Evolutionary conservation across 208 protist genomes (phyloP).

Genomic region (Trypanosoma avium): DNA sequence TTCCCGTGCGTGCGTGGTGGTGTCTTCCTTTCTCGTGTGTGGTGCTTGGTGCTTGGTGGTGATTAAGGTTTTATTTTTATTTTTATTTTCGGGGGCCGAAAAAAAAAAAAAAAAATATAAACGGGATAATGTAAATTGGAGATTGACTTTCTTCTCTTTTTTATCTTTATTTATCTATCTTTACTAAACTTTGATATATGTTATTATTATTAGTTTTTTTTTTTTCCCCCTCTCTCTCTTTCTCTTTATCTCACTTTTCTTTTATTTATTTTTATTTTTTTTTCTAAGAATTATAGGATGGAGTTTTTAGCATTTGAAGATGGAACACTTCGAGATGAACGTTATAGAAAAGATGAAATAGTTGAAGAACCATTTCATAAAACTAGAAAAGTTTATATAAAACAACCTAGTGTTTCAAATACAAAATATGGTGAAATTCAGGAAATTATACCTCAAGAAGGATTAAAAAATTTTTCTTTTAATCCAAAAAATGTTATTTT

Average conservation of each 20-base stretch:
- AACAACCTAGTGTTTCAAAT: background rate
- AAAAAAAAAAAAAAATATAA: background rate
- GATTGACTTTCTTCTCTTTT: background rate
- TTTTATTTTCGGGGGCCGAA: too few relatives aligned
- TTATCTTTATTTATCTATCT: background rate
- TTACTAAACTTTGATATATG: background rate
- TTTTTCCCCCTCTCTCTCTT: conserved; percentile 16
- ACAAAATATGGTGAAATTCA: background rate
- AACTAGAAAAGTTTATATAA: conserved; percentile 8
- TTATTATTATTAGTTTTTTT: conserved; percentile 1
- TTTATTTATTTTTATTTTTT: conserved; percentile 14
- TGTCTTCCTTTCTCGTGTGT: too few relatives aligned
- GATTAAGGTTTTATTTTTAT: too few relatives aligned
- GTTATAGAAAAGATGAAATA: conserved; percentile 38
- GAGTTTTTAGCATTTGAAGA: conserved; percentile 73
- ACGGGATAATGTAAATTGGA: background rate
- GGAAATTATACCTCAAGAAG: background rate
- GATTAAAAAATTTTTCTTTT: background rate
- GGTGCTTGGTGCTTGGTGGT: too few relatives aligned
- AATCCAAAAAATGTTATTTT: conserved; percentile 61
- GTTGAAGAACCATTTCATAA: conserved; percentile 17
- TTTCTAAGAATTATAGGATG: conserved; percentile 24
- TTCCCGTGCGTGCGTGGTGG: too few relatives aligned
- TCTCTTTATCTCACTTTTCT: background rate
- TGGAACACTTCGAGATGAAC: conserved; percentile 53